These are phyloP conservation scores for Mortierella claussenii DNA, from an alignment of 192 early-diverging fungal species.

Conservation along the genomic window DNA sequence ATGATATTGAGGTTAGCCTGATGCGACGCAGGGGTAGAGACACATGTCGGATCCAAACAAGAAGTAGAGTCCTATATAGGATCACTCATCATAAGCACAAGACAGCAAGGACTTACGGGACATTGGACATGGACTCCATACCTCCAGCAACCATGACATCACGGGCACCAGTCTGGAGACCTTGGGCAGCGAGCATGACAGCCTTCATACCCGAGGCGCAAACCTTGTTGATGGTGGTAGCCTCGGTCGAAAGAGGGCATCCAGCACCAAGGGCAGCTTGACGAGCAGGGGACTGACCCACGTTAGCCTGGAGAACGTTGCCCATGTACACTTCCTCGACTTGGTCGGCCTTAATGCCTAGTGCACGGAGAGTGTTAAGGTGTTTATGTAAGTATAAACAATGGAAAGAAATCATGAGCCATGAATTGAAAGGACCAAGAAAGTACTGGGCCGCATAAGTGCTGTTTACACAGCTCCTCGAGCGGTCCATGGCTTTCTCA, in stretches of 20 bases:
- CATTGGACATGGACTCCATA: conserved; percentile 98
- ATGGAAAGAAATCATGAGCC: neutral
- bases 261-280: conserved; percentile 91
- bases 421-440: conserved; percentile 1
- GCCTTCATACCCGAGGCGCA: conserved; percentile 99
- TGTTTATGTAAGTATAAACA: conserved; percentile 3
- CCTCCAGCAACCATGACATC: conserved; percentile 91
- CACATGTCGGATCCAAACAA: conserved; percentile 50
- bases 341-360: conserved; percentile 78
- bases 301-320: conserved; percentile 89
- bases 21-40: no score
- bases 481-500: no score
- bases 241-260: conserved; percentile 83
- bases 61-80: no score
- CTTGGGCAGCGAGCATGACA: conserved; percentile 90
- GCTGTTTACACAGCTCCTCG: no score
- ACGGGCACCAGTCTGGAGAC: conserved; percentile 81
- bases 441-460: no score
- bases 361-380: neutral
- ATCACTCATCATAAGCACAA: no score
- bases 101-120: conserved; percentile 87
- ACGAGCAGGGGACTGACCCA: conserved; percentile 94
- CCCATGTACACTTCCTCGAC: conserved; percentile 97
- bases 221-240: conserved; percentile 98
- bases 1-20: no score